Conservation (phyloP, 2,329 filamentous ascomycete species). For the Cercospora beticola region DNA sequence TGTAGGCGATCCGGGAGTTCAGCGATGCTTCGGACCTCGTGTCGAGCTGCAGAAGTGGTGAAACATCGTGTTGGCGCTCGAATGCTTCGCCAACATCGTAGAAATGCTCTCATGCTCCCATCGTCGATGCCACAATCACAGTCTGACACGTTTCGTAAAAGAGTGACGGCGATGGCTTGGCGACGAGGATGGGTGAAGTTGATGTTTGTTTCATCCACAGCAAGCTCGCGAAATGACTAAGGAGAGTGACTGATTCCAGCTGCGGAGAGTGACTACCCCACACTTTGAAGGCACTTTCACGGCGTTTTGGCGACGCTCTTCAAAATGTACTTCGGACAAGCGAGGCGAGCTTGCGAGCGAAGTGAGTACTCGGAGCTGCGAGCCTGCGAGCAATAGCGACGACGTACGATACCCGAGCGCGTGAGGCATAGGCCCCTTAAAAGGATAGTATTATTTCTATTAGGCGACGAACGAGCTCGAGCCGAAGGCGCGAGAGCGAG, state of each 20-base stretch:
- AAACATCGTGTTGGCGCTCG: conserved; percentile 44
- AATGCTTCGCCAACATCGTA: conserved; percentile 30
- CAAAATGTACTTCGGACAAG: too few relatives aligned
- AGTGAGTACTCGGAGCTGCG: not conserved
- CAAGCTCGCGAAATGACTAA: not conserved
- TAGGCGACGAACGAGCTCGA: too few relatives aligned
- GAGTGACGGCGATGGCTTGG: not conserved
- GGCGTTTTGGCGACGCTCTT: too few relatives aligned
- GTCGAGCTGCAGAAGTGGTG: conserved; percentile 48
- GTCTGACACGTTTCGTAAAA: not conserved
- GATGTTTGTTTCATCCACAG: not conserved
- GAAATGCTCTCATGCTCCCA: conserved; percentile 35
- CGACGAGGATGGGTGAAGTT: not conserved
- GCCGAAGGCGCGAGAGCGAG: too few relatives aligned
- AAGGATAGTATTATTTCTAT: too few relatives aligned
- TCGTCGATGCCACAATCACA: conserved; percentile 17
- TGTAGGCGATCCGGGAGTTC: conserved; percentile 56
- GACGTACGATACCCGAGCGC: too few relatives aligned
- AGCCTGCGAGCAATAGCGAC: too few relatives aligned
- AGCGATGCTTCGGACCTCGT: conserved; percentile 53
- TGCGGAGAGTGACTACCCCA: too few relatives aligned
- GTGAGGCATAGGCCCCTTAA: too few relatives aligned
- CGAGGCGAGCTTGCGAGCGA: too few relatives aligned
- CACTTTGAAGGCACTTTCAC: too few relatives aligned
- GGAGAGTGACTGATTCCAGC: too few relatives aligned